These are phyloP conservation scores for Lichina pygmaea DNA, from an alignment of 495 filamentous ascomycete species.

Conservation along the genomic window DNA sequence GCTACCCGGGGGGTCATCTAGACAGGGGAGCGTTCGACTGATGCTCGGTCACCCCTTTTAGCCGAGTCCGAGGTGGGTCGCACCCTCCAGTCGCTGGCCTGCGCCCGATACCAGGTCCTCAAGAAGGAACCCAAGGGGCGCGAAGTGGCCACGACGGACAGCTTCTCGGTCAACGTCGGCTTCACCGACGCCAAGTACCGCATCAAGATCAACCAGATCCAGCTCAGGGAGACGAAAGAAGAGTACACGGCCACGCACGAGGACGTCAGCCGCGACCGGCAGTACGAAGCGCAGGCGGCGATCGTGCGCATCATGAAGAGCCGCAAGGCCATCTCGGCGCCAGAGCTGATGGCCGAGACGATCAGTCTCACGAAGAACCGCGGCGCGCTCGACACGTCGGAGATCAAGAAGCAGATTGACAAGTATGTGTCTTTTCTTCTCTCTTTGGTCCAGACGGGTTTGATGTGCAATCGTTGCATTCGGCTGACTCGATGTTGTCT, in stretches of 20 bases:
- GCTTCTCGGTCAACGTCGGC: conserved; percentile 46
- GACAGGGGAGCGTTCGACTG: conserved; percentile 4
- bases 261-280: conserved; percentile 61
- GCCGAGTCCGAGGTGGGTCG: conserved; percentile 51
- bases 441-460: neutral
- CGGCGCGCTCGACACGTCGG: conserved; percentile 53
- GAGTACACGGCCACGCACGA: conserved; percentile 89
- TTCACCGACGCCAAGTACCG: conserved; percentile 67
- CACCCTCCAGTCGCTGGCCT: conserved; percentile 83
- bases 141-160: conserved; percentile 50
- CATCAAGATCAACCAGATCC: conserved; percentile 96
- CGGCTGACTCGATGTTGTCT: neutral
- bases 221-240: conserved; percentile 73
- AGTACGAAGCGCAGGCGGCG: conserved; percentile 90
- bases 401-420: conserved; percentile 93
- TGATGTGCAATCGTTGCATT: neutral
- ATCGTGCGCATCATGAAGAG: conserved; percentile 97
- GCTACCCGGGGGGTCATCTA: neutral
- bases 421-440: conserved; percentile 27
- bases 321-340: conserved; percentile 59
- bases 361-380: conserved; percentile 69
- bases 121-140: conserved; percentile 61
- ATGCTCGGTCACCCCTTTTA: neutral
- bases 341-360: conserved; percentile 59
- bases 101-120: conserved; percentile 67